Conservation (phyloP, 1,284 basidiomycete species). For the Somion occarium region DNA sequence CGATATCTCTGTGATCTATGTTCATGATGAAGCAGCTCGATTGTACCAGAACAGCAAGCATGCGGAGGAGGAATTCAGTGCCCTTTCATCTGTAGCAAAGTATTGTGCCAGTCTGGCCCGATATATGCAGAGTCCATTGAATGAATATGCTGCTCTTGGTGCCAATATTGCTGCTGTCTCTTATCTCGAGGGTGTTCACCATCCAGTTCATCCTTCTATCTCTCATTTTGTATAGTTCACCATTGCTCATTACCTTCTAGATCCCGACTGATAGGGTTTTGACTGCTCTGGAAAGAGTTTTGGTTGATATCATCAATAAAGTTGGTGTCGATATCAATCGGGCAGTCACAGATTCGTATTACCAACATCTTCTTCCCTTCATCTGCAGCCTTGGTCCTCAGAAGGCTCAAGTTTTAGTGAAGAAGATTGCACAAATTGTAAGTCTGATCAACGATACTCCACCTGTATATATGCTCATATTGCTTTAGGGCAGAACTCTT, state of each 20-base stretch:
- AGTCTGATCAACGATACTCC: constrained; percentile 20
- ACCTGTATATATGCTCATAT: neutral
- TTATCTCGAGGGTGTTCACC: constrained; percentile 83
- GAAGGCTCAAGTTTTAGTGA: constrained; percentile 85
- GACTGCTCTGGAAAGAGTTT: constrained; percentile 76
- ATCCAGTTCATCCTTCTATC: constrained; percentile 60
- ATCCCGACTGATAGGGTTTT: constrained; percentile 84
- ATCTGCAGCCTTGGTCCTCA: constrained; percentile 93
- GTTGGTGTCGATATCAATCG: constrained; percentile 97
- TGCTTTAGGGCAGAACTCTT: constrained; percentile 71
- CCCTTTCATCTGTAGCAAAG: constrained; percentile 77
- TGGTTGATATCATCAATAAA: constrained; percentile 89
- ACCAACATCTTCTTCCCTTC: constrained; percentile 84
- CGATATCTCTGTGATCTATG: constrained; percentile 76
- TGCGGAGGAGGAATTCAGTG: constrained; percentile 82
- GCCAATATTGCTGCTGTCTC: constrained; percentile 76
- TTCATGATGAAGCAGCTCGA: constrained; percentile 89
- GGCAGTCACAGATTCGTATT: constrained; percentile 83
- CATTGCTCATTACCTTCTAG: constrained; percentile 35
- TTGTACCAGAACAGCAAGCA: constrained; percentile 92
- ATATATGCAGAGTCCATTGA: constrained; percentile 91
- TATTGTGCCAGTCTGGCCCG: constrained; percentile 95
- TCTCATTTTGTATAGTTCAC: neutral
- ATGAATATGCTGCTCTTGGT: constrained; percentile 88
- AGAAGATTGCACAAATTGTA: constrained; percentile 76